These are phyloP conservation scores for Rhodotorula diobovata DNA, from an alignment of 768 basidiomycete species.

Conservation along the genomic window DNA sequence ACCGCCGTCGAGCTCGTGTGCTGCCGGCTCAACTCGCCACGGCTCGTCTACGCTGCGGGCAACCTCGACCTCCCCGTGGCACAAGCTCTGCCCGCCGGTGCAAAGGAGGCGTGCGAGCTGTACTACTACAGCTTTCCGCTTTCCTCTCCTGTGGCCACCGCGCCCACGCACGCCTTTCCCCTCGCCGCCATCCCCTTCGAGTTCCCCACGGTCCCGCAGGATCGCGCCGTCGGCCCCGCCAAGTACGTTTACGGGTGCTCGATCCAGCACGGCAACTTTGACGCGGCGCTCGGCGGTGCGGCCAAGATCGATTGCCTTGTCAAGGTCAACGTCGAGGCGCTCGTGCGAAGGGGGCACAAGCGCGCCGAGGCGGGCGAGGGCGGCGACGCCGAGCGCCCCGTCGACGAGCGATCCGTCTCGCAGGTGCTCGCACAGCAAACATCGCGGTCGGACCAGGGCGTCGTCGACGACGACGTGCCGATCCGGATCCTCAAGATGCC, in stretches of 20 bases:
- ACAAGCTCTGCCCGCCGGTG: slow-evolving; percentile 39
- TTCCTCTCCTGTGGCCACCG: slow-evolving; percentile 3
- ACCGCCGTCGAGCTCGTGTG: slow-evolving; percentile 47
- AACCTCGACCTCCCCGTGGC: slow-evolving; percentile 44
- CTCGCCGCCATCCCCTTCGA: slow-evolving; percentile 49
- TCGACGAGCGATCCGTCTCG: slow-evolving; percentile 45
- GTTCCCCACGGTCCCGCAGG: slow-evolving; percentile 47
- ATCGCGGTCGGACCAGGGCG: slow-evolving; percentile 15
- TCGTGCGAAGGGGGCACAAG: slow-evolving; percentile 43
- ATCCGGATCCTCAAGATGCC: slow-evolving; percentile 48
- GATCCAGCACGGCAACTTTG: slow-evolving; percentile 48
- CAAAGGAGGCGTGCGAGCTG: slow-evolving; percentile 47
- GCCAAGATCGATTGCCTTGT: slow-evolving; percentile 52
- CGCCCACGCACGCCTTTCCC: slow-evolving; percentile 46
- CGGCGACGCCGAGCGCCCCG: slow-evolving; percentile 27
- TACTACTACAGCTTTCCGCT: slow-evolving; percentile 48
- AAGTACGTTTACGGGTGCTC: slow-evolving; percentile 50
- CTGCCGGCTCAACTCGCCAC: slow-evolving; percentile 48
- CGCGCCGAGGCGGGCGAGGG: slow-evolving; percentile 38
- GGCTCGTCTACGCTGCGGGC: slow-evolving; percentile 50
- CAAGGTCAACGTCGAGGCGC: slow-evolving; percentile 46
- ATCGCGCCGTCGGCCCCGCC: slow-evolving; percentile 44
- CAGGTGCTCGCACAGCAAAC: slow-evolving; percentile 44
- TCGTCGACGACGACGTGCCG: slow-evolving; percentile 32
- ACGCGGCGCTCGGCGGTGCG: slow-evolving; percentile 48